These are phyloP conservation scores for Cymbopogon flexuosus DNA, from an alignment of 202 grass and related monocot species.

Conservation along the genomic window DNA sequence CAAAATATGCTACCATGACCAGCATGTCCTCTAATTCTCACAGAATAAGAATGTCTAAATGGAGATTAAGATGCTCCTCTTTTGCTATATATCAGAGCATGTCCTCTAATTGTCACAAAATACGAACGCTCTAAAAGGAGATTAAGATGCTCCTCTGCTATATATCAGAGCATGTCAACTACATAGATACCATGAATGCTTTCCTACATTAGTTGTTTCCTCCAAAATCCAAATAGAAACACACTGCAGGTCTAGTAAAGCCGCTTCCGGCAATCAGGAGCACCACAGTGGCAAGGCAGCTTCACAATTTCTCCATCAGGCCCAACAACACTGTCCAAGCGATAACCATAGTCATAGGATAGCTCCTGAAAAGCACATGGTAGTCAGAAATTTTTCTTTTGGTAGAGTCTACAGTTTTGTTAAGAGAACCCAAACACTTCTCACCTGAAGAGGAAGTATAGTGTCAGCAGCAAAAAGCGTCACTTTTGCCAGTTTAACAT, in stretches of 20 bases:
- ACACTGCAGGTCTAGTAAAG: constrained; percentile 46
- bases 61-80: neutral
- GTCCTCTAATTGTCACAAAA: neutral
- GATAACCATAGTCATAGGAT: constrained; percentile 85
- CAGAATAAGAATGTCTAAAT: constrained; percentile 4
- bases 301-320: constrained; percentile 53
- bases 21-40: neutral
- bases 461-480: constrained; percentile 87
- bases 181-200: constrained; percentile 2
- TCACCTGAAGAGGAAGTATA: constrained; percentile 85
- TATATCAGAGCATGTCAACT: constrained; percentile 16
- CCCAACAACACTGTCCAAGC: constrained; percentile 71
- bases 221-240: constrained; percentile 18
- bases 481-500: constrained; percentile 77
- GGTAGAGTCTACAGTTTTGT: neutral
- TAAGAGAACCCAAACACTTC: neutral
- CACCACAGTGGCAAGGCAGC: constrained; percentile 71
- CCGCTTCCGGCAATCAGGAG: constrained; percentile 64
- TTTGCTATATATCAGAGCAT: constrained; percentile 17
- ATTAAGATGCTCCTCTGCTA: constrained; percentile 3
- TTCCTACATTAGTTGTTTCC: constrained; percentile 4
- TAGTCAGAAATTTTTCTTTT: neutral
- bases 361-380: constrained; percentile 57
- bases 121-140: neutral
- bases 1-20: constrained; percentile 32